Conservation (phyloP, 805 yeast genomes). For the Hanseniaspora singularis region DNA sequence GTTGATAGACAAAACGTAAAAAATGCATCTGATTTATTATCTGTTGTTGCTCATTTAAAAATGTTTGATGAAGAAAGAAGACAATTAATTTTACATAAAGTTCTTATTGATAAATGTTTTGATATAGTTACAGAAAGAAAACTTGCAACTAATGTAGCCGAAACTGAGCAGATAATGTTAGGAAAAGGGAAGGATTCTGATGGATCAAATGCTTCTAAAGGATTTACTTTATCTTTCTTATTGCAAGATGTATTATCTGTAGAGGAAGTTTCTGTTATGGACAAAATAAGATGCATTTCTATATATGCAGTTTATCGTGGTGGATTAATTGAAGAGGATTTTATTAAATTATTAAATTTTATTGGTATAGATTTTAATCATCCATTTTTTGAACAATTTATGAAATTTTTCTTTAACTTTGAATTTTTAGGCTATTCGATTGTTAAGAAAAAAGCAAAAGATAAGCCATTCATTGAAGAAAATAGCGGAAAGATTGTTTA, state of each 20-base stretch:
- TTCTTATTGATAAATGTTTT: conserved; percentile 54
- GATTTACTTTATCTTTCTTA: conserved; percentile 45
- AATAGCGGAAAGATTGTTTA: conserved; percentile 40
- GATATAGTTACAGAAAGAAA: conserved; percentile 44
- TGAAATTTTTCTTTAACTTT: conserved; percentile 48
- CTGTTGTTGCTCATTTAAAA: conserved; percentile 57
- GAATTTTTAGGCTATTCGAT: conserved; percentile 47
- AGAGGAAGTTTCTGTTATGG: conserved; percentile 41
- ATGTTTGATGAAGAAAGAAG: conserved; percentile 59
- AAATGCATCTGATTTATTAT: conserved; percentile 58
- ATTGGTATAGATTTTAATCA: conserved; percentile 32
- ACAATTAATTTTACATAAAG: conserved; percentile 47
- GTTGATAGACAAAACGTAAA: conserved; percentile 55
- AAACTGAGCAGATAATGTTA: conserved; percentile 71
- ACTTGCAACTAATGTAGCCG: conserved; percentile 55
- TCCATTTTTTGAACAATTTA: conserved; percentile 33
- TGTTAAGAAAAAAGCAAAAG: conserved; percentile 33
- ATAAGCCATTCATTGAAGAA: conserved; percentile 23
- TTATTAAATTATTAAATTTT: conserved; percentile 54
- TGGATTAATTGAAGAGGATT: conserved; percentile 65
- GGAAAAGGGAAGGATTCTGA: conserved; percentile 61
- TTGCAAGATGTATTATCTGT: conserved; percentile 35
- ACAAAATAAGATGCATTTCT: conserved; percentile 62
- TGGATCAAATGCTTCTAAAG: conserved; percentile 45
- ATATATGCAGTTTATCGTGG: conserved; percentile 72